Base-by-base conservation (phyloP, 495 filamentous ascomycete genomes). In the Penicillium odoratum region DNA sequence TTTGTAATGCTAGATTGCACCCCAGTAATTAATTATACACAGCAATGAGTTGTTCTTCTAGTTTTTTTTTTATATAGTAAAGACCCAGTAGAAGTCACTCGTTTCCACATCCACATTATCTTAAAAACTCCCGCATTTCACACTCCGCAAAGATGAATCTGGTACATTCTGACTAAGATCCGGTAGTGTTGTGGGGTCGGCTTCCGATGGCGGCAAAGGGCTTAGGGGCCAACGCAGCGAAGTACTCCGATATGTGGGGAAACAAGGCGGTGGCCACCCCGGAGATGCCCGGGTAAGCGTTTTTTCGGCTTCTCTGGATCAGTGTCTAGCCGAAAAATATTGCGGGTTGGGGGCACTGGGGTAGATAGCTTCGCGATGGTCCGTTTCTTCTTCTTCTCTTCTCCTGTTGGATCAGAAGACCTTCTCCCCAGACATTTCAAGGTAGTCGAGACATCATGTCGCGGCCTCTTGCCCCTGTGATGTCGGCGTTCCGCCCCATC, bases 401-500 rank as follows among this genome's bases (percentile, higher is more conserved):
- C 49, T 38, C 55, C 49, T 63, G 62, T 43, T 53, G 53, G 56
- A 38, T 58, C 51, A 61, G 52, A 58, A 68, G 45, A 28, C 46
- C 58, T 28, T 48, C 55, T 55, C 43, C 40, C 53, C 42, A 55
- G 50, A 44, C 44, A 57, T 49, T 51, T 48, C 29, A 16, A 49
- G 47, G 25, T 25, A 38, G 31, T 40, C 49, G 34, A 51, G 18
- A 38, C 55, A 73, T 29, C 54, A 73, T 73, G 67, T 62, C 71
- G 61, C 65, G 71, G 57, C 64, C 71, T 36, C 49, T 51, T 56
- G 54, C 63, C 50, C 60, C 67, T 61, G 63, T 63, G 53, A 63
- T 71, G 57, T 62, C 65, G 52, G 66, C 69, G 57, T 66, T 74
- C 66, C 70, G 69, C 47, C 70, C 71, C 55, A 50, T 74, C 31